phyloP scores from a whole-genome alignment of 495 filamentous ascomycete species.

The Tuber magnatum region DNA sequence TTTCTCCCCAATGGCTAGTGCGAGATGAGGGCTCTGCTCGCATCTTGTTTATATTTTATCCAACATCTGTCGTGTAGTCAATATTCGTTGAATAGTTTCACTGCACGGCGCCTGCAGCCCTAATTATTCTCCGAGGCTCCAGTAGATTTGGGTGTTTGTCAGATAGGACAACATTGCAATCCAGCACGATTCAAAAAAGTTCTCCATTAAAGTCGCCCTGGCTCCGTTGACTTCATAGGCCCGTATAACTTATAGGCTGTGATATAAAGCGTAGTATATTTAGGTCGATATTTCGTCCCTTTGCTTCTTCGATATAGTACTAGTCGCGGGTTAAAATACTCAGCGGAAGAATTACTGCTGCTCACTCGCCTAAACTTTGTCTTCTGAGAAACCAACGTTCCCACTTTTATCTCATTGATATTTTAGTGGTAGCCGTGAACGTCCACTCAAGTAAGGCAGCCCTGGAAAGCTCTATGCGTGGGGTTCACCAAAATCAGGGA shows the following conservation, averaged over 20 bases:
- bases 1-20: background rate
- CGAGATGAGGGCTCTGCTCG: background rate
- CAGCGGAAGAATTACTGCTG: background rate
- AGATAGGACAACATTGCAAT: background rate
- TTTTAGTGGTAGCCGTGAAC: background rate
- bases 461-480: background rate
- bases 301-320: background rate
- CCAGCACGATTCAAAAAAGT: background rate
- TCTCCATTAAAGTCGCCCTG: background rate
- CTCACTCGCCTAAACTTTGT: background rate
- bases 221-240: background rate
- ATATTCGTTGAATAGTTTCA: background rate
- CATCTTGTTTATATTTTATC: background rate
- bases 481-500: background rate
- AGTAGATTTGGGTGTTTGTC: background rate
- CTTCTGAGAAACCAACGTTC: background rate
- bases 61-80: background rate
- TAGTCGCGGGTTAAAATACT: background rate
- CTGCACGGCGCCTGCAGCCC: background rate
- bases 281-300: background rate
- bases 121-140: background rate
- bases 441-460: background rate
- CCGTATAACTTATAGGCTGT: background rate
- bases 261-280: background rate
- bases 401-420: background rate